Conservation (phyloP, 1,284 basidiomycete genomes). For the Melanopsichium pennsylvanicum region DNA sequence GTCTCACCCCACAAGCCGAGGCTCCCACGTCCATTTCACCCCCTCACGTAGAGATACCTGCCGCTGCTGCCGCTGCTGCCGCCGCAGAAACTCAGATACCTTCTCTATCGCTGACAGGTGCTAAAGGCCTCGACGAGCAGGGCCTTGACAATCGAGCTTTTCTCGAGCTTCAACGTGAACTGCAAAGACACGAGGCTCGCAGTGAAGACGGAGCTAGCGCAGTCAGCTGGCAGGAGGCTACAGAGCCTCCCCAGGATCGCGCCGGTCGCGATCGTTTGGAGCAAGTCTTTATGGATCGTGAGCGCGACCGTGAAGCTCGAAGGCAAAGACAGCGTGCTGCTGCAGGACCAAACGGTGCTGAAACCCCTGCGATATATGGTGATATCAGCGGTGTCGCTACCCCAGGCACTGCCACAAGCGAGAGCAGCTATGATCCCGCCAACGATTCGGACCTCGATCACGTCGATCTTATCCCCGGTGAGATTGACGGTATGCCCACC, state of each 20-base stretch:
- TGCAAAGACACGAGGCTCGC: constrained; percentile 51
- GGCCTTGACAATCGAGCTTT: constrained; percentile 59
- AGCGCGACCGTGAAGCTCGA: constrained; percentile 26
- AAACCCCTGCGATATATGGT: constrained; percentile 14
- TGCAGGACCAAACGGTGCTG: not conserved
- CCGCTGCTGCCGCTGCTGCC: not conserved
- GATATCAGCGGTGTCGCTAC: constrained; percentile 47
- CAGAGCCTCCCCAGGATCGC: constrained; percentile 7
- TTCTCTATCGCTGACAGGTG: constrained; percentile 46
- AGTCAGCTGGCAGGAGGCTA: constrained; percentile 30
- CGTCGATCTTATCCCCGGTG: constrained; percentile 61
- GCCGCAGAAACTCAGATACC: constrained; percentile 17
- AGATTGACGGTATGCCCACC: constrained; percentile 63
- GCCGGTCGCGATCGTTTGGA: constrained; percentile 19
- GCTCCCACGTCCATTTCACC: not conserved
- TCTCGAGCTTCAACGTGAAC: constrained; percentile 55
- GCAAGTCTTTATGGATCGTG: constrained; percentile 35
- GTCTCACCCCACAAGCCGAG: constrained; percentile 29
- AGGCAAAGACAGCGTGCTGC: constrained; percentile 11
- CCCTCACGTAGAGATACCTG: not conserved
- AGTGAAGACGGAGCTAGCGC: constrained; percentile 26
- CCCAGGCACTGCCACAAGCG: constrained; percentile 45
- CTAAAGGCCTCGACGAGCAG: constrained; percentile 57
- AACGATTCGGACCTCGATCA: constrained; percentile 61
- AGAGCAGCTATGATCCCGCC: constrained; percentile 61